Conservation (phyloP, 352 stramenopile genomes). For the Thraustochytrium striatum region DNA sequence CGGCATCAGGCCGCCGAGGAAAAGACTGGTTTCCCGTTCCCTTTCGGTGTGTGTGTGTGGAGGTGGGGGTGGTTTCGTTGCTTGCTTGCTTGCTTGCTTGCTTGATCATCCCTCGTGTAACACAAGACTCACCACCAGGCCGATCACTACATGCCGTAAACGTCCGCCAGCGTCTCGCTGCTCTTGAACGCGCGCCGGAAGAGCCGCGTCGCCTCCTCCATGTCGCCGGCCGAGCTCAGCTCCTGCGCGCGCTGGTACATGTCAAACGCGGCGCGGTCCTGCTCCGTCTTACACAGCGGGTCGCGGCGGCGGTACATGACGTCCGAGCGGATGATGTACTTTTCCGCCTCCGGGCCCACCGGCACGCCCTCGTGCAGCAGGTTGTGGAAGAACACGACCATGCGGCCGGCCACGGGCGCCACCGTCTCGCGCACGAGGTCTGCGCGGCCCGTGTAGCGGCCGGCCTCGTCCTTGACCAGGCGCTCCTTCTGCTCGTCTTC, state of each 20-base stretch:
- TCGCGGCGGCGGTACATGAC: slow-evolving; percentile 50
- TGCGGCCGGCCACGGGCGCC: slow-evolving; percentile 38
- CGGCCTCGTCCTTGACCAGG: slow-evolving; percentile 36
- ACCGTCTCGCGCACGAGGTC: slow-evolving; percentile 43
- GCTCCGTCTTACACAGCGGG: slow-evolving; percentile 36
- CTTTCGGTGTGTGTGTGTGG: too few relatives aligned
- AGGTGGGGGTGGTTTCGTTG: too few relatives aligned
- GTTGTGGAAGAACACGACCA: slow-evolving; percentile 52
- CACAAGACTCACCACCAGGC: too few relatives aligned
- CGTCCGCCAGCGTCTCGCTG: slow-evolving; percentile 46
- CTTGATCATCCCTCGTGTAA: too few relatives aligned
- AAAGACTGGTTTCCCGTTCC: too few relatives aligned
- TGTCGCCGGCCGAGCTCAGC: slow-evolving; percentile 9
- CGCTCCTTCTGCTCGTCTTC: slow-evolving; percentile 34
- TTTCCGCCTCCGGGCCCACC: not conserved
- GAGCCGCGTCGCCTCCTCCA: slow-evolving; percentile 35
- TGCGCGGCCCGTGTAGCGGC: slow-evolving; percentile 25
- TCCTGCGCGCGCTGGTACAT: slow-evolving; percentile 50
- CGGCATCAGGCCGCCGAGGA: too few relatives aligned
- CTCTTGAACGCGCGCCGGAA: slow-evolving; percentile 53
- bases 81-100: too few relatives aligned
- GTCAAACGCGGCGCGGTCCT: slow-evolving; percentile 45
- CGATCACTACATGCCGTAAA: too few relatives aligned
- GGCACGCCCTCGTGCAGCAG: slow-evolving; percentile 51
- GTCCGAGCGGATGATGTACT: slow-evolving; percentile 56